Conservation (phyloP, 2,329 filamentous ascomycete species). For the Lecanicillium sp. region DNA sequence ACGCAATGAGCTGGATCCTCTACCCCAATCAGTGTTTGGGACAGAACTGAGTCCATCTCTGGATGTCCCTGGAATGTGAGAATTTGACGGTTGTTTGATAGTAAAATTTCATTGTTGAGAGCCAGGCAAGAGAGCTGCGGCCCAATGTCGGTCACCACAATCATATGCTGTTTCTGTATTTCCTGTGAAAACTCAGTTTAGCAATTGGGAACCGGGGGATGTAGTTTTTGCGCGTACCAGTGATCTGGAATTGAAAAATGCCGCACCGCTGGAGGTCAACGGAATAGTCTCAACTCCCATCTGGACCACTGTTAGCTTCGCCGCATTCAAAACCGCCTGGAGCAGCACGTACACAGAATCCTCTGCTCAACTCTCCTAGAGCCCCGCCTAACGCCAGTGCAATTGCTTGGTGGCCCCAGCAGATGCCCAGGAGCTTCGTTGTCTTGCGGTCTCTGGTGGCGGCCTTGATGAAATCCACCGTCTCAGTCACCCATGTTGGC, state of each 20-base stretch:
- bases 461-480: constrained; percentile 3
- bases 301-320: too few relatives aligned
- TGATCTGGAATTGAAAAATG: background rate
- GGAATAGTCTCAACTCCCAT: background rate
- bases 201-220: background rate
- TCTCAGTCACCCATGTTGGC: constrained; percentile 5
- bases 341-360: background rate
- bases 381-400: constrained; percentile 1
- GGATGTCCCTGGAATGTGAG: constrained; percentile 8
- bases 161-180: constrained; percentile 2
- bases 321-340: too few relatives aligned
- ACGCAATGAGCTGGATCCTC: background rate
- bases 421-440: constrained; percentile 4
- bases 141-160: constrained; percentile 2
- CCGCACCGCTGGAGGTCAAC: background rate
- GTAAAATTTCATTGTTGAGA: constrained; percentile 6
- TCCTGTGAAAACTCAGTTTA: background rate
- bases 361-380: background rate
- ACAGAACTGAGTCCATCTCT: constrained; percentile 2
- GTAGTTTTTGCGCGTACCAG: background rate
- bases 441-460: background rate
- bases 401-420: constrained; percentile 10
- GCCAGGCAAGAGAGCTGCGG: constrained; percentile 3
- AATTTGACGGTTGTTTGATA: constrained; percentile 1
- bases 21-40: background rate